These are phyloP conservation scores for Rhizophlyctis rosea DNA, from an alignment of 192 early-diverging fungal genomes.

Conservation along the genomic window DNA sequence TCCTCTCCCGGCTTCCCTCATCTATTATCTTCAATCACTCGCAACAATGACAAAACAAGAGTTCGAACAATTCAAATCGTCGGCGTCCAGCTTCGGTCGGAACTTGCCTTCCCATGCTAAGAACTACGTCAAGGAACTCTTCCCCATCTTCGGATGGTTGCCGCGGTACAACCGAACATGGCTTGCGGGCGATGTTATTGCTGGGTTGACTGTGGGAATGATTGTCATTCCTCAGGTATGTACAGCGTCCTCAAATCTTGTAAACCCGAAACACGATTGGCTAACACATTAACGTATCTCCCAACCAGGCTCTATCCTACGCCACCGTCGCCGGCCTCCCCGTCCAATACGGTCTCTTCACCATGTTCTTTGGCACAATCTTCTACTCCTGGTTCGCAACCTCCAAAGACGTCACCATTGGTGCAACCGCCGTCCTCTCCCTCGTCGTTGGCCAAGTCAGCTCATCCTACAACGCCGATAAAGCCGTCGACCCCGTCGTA, in stretches of 20 bases:
- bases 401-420: conserved; percentile 68
- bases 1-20: too few relatives aligned
- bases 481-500: conserved; percentile 29
- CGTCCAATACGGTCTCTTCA: conserved; percentile 72
- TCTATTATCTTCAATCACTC: too few relatives aligned
- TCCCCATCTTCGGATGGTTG: conserved; percentile 54
- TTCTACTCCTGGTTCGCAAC: conserved; percentile 73
- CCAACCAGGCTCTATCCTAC: conserved; percentile 57
- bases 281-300: too few relatives aligned
- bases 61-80: too few relatives aligned
- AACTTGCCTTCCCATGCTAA: too few relatives aligned
- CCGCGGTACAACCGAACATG: conserved; percentile 62
- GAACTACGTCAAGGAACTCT: conserved; percentile 29
- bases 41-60: too few relatives aligned
- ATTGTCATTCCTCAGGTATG: conserved; percentile 69
- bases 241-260: too few relatives aligned
- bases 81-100: too few relatives aligned
- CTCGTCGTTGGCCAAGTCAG: conserved; percentile 67
- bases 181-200: conserved; percentile 67
- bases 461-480: conserved; percentile 17
- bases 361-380: conserved; percentile 65
- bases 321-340: conserved; percentile 72
- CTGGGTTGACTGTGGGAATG: conserved; percentile 70
- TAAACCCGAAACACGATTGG: too few relatives aligned
- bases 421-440: conserved; percentile 75